Base-by-base conservation (phyloP, 768 basidiomycete genomes). In the Chalciporus sphaerocephalus region DNA sequence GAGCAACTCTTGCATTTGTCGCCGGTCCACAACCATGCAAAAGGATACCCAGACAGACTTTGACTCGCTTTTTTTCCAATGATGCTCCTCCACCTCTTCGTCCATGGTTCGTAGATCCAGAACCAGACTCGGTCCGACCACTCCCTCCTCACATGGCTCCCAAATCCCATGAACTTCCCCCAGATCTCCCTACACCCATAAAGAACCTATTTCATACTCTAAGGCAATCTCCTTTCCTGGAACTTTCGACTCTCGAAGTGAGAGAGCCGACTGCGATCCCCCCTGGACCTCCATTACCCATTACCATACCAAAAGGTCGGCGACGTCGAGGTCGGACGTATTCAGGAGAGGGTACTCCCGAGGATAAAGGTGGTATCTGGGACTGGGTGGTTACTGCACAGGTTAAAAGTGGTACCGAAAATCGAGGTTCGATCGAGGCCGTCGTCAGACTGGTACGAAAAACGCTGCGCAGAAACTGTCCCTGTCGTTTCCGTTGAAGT, bases 331-430 rank as follows among this genome's bases (percentile, higher is more conserved):
- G 87, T 28, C 70, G 80, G 30, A 87, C 83, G 0, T 80, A 81
- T 62, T 70, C 72, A 3, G 85, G 85, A 18, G 81, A 85, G 54
- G 83, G 84, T 11, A 58, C 68, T 8, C 66, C 68, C 45, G 75
- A 80, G 17, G 69, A 73, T 2, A 70, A 72, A 0, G 71, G 72
- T 13, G 78, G 80, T 3, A 63, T 89, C n/a, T 90, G 88, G 89
- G 76, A 69, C 47, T 90, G 89, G 88, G 67, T 83, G 13, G 68
- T 90, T 11, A 69, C 82, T 46, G 87, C 83, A 4, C 86, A 91
- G 72, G 87, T 92, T 40, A 92, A 89, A 60, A 85, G 89, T 54
- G 89, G 89, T 8, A 86, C 86, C 6, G 88, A 92, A 69, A 80
- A 76, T 44, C 75, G 83, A 55, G 90, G 88, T 6, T 78, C 82